phyloP scores from a whole-genome alignment of 2,329 filamentous ascomycete genomes.

The Cytospora mali region DNA sequence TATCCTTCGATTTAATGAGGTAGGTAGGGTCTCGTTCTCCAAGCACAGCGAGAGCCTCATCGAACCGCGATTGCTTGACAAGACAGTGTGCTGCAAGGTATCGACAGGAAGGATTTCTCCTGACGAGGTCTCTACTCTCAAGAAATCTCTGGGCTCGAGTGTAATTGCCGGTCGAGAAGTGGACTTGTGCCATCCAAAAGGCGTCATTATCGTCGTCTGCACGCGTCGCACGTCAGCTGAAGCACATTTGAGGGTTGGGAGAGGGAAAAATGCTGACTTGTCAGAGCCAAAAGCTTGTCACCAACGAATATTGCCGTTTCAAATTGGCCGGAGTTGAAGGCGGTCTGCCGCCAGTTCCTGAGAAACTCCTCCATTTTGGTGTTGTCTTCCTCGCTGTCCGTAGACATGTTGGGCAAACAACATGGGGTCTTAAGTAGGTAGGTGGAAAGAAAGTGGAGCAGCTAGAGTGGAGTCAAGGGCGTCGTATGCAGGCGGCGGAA shows the following conservation, averaged over 20 bases:
- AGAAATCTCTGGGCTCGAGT: slow-evolving; percentile 87
- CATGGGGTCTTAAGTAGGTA: background rate
- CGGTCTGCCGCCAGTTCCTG: slow-evolving; percentile 92
- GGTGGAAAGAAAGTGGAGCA: background rate
- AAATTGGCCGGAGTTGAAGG: slow-evolving; percentile 93
- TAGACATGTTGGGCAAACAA: slow-evolving; percentile 26
- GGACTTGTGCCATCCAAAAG: slow-evolving; percentile 97
- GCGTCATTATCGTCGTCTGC: slow-evolving; percentile 90
- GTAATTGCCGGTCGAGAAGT: slow-evolving; percentile 95
- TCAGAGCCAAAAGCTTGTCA: slow-evolving; percentile 93
- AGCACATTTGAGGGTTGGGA: background rate
- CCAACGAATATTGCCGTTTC: slow-evolving; percentile 96
- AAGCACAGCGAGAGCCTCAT: slow-evolving; percentile 82
- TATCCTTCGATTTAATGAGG: slow-evolving; percentile 65
- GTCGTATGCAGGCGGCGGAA: slow-evolving; percentile 1
- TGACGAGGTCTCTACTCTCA: slow-evolving; percentile 78
- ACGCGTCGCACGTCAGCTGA: slow-evolving; percentile 26
- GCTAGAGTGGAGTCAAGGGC: slow-evolving; percentile 8
- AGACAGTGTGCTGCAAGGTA: slow-evolving; percentile 94
- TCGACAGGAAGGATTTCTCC: slow-evolving; percentile 80
- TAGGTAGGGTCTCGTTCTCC: slow-evolving; percentile 95
- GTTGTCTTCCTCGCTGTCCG: slow-evolving; percentile 26
- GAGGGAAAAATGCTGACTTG: slow-evolving; percentile 63
- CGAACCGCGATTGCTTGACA: slow-evolving; percentile 87
- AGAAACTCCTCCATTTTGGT: slow-evolving; percentile 84